Evolutionary conservation across 768 basidiomycete species (phyloP).

Genomic region (Rhodotorula graminis): DNA sequence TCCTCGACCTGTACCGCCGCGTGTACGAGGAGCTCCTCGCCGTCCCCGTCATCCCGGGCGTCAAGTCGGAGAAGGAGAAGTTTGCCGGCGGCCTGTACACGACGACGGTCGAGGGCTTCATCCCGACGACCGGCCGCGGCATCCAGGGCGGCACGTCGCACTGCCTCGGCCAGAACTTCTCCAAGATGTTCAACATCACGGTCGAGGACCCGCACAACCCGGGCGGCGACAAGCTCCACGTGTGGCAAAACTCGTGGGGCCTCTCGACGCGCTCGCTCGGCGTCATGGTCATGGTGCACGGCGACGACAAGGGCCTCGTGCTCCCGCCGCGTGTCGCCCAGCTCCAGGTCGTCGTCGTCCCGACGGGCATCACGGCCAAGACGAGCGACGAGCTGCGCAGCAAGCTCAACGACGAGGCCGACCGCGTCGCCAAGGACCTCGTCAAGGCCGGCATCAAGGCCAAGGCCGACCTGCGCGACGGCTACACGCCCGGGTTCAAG

Average conservation of each 20-base stretch:
- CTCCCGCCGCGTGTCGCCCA: constrained; percentile 95
- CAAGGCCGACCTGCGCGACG: constrained; percentile 86
- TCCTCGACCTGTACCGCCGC: constrained; percentile 89
- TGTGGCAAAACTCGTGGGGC: constrained; percentile 99
- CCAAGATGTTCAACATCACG: constrained; percentile 94
- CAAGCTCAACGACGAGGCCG: constrained; percentile 70
- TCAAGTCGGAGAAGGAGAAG: constrained; percentile 99
- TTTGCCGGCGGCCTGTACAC: constrained; percentile 98
- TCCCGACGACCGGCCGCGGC: constrained; percentile 92
- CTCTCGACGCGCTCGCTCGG: constrained; percentile 92
- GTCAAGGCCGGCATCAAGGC: constrained; percentile 70
- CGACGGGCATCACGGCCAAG: constrained; percentile 89
- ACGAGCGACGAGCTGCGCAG: constrained; percentile 56
- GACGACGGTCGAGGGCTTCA: constrained; percentile 95
- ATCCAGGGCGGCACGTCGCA: constrained; percentile 98
- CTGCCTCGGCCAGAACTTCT: constrained; percentile 97
- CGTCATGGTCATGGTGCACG: constrained; percentile 99
- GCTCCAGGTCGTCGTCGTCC: constrained; percentile 83
- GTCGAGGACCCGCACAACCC: constrained; percentile 79
- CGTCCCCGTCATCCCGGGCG: constrained; percentile 90
- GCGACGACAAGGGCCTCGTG: constrained; percentile 94
- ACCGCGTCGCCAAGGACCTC: constrained; percentile 65
- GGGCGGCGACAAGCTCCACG: constrained; percentile 63
- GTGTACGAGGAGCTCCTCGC: constrained; percentile 96
- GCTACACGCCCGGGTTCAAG: constrained; percentile 97